These are phyloP conservation scores for Myochromella boudieri DNA, from an alignment of 768 basidiomycete species.

Conservation along the genomic window DNA sequence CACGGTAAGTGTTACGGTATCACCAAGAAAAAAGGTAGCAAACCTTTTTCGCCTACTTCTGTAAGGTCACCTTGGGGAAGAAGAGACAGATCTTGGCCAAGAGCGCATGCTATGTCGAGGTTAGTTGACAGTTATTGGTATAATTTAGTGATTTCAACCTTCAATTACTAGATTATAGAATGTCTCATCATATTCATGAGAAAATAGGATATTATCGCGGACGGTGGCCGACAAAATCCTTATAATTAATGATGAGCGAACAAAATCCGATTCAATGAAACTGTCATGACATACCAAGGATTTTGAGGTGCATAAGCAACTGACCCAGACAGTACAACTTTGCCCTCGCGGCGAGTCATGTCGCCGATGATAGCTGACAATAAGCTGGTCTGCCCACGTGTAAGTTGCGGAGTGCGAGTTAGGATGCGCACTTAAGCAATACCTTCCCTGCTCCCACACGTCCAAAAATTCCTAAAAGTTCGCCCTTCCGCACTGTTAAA, in stretches of 20 bases:
- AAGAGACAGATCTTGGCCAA: constrained; percentile 76
- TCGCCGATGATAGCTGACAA: constrained; percentile 84
- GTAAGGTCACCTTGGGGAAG: constrained; percentile 83
- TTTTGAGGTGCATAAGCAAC: constrained; percentile 86
- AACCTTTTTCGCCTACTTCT: constrained; percentile 84
- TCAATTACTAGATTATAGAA: constrained; percentile 85
- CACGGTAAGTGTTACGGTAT: not conserved
- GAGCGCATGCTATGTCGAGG: constrained; percentile 67
- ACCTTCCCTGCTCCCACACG: constrained; percentile 93
- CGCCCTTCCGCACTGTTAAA: constrained; percentile 75
- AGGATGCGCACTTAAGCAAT: not conserved
- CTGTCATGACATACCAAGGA: constrained; percentile 60
- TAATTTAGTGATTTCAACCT: constrained; percentile 32
- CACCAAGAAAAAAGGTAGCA: constrained; percentile 12
- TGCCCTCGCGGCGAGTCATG: constrained; percentile 77
- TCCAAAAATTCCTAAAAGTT: constrained; percentile 82
- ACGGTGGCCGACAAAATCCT: constrained; percentile 88
- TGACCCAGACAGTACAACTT: constrained; percentile 64
- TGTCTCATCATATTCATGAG: constrained; percentile 80
- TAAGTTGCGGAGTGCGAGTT: not conserved
- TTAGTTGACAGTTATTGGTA: not conserved
- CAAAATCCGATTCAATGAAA: too few relatives aligned
- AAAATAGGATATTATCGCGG: constrained; percentile 90
- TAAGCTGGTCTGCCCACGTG: constrained; percentile 57
- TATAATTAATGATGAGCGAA: not conserved